These are phyloP conservation scores for Coniochaeta sp. DNA, from an alignment of 2,329 filamentous ascomycete genomes.

Conservation along the genomic window DNA sequence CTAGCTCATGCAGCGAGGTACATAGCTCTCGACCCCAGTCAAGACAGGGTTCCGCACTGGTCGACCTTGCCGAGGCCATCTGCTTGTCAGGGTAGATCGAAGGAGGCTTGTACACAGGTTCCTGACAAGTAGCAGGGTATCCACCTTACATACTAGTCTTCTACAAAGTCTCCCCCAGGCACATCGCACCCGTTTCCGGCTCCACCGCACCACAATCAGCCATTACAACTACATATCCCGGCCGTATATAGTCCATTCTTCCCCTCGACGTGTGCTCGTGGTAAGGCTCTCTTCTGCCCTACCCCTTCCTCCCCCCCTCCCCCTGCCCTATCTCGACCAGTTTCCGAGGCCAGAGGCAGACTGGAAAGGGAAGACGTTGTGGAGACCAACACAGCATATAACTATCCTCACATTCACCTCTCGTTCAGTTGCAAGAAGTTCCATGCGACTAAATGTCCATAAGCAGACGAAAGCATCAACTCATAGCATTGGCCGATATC, in stretches of 20 bases:
- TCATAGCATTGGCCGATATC: slow-evolving; percentile 10
- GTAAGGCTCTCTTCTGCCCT: slow-evolving; percentile 3
- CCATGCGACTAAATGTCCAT: slow-evolving; percentile 2
- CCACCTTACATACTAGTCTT: slow-evolving; percentile 1
- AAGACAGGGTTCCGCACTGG: not conserved
- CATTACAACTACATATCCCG: not conserved
- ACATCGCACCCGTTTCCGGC: slow-evolving; percentile 1
- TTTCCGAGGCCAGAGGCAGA: slow-evolving; percentile 4
- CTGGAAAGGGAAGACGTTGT: not conserved
- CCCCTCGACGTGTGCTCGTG: not conserved
- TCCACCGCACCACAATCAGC: not conserved
- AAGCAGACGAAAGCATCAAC: slow-evolving; percentile 9
- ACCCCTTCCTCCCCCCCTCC: not conserved
- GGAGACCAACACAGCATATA: not conserved
- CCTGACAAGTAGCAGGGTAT: not conserved
- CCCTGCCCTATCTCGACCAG: not conserved
- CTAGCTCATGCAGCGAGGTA: slow-evolving; percentile 1
- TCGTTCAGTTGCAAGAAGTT: not conserved
- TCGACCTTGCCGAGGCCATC: not conserved
- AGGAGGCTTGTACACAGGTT: not conserved
- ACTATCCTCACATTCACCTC: not conserved
- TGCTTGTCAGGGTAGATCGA: not conserved
- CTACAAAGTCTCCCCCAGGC: not conserved
- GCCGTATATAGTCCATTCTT: not conserved
- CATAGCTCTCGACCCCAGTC: not conserved